Percentiles rank a stretch among this genome's conserved stretches.
These are phyloP conservation scores for Globisporangium rhizosaccharum DNA, from an alignment of 352 stramenopile species.

Conservation along the genomic window DNA sequence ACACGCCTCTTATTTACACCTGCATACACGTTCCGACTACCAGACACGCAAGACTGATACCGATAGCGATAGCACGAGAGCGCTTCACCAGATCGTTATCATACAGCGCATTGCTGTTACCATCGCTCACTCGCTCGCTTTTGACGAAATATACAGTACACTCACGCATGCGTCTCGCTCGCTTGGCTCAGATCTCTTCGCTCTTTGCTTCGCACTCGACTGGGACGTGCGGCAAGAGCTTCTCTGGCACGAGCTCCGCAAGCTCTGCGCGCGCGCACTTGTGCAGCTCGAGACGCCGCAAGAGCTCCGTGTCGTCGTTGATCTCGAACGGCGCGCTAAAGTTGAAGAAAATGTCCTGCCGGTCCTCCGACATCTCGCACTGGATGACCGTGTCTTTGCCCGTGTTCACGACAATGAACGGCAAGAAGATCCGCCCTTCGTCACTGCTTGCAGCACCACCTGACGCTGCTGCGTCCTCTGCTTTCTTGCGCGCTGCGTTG, in stretches of 20 bases:
- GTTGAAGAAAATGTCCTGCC: constrained; percentile 96
- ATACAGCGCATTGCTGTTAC: no score
- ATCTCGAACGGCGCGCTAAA: constrained; percentile 97
- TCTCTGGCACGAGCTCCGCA: constrained; percentile 68
- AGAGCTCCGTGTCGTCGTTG: constrained; percentile 96
- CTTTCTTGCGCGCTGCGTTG: constrained; percentile 70
- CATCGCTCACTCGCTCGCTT: no score
- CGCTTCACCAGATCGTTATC: no score
- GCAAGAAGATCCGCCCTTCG: constrained; percentile 90
- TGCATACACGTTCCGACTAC: no score
- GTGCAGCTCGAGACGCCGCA: constrained; percentile 92
- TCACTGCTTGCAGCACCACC: constrained; percentile 18
- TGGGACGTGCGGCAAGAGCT: constrained; percentile 69
- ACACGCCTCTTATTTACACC: no score
- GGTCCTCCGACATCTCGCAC: constrained; percentile 95
- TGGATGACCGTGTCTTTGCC: constrained; percentile 93
- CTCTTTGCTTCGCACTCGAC: constrained; percentile 77
- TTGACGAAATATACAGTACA: no score
- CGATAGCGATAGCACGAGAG: no score
- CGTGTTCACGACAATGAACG: constrained; percentile 97
- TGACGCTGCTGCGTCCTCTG: constrained; percentile 20
- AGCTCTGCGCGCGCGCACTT: constrained; percentile 59
- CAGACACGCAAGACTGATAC: no score
- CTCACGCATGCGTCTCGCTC: neutral
- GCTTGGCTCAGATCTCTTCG: constrained; percentile 31